Evolutionary conservation across 2,329 filamentous ascomycete species (phyloP).

Genomic region (Exophiala spinifera): DNA sequence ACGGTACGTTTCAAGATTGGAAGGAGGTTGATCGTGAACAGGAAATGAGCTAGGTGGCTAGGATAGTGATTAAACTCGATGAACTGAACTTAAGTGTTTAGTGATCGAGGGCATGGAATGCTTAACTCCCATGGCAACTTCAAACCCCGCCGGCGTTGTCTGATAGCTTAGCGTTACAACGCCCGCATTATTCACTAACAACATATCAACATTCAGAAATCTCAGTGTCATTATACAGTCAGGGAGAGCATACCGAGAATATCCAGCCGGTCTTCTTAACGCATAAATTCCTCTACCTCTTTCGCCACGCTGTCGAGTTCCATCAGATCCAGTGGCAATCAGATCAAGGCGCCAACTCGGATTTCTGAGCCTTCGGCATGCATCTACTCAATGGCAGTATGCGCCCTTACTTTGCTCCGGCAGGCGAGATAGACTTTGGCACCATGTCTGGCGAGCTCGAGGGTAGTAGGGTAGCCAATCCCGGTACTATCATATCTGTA

Average conservation of each 20-base stretch:
- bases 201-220: background rate
- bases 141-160: constrained; percentile 4
- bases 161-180: constrained; percentile 2
- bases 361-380: constrained; percentile 2
- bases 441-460: constrained; percentile 7
- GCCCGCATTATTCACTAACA: constrained; percentile 3
- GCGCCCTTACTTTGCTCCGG: constrained; percentile 9
- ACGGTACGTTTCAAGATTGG: constrained; percentile 2
- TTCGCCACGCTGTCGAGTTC: background rate
- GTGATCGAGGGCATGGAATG: constrained; percentile 4
- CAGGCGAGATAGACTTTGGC: constrained; percentile 11
- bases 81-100: background rate
- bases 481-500: constrained; percentile 1
- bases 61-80: background rate
- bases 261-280: constrained; percentile 1
- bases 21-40: constrained; percentile 5
- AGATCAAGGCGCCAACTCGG: background rate
- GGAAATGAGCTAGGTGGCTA: constrained; percentile 3
- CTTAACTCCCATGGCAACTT: constrained; percentile 6
- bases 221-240: background rate
- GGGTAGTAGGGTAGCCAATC: constrained; percentile 1
- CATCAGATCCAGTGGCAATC: constrained; percentile 2
- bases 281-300: constrained; percentile 1
- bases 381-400: constrained; percentile 5
- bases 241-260: constrained; percentile 1